Evolutionary conservation across 2,329 filamentous ascomycete genomes (phyloP).

Genomic region (Arthrobotrys megalospora): DNA sequence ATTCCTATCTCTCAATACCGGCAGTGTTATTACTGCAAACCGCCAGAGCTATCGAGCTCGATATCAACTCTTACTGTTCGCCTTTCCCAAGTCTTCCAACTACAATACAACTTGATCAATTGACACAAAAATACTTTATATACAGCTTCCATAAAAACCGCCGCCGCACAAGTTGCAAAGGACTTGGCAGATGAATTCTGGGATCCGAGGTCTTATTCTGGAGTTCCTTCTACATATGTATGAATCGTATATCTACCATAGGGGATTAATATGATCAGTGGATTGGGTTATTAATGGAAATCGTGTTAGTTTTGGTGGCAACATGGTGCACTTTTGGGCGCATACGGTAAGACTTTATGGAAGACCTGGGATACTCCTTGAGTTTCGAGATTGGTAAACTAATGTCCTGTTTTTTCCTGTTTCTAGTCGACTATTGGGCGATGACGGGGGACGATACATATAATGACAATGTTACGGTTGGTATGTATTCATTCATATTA

Average conservation of each 20-base stretch:
- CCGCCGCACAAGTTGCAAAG: conserved; percentile 39
- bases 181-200: conserved; percentile 51
- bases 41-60: conserved; percentile 35
- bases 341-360: conserved; percentile 25
- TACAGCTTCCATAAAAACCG: conserved; percentile 51
- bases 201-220: conserved; percentile 44
- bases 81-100: too few species aligned
- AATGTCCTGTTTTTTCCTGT: too few species aligned
- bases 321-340: conserved; percentile 46
- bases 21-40: conserved; percentile 1
- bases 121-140: too few species aligned
- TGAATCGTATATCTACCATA: background rate
- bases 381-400: too few species aligned
- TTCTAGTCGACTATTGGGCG: conserved; percentile 88
- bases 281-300: background rate
- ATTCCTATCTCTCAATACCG: background rate
- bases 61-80: conserved; percentile 43
- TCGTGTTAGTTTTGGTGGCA: conserved; percentile 47
- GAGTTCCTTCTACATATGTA: conserved; percentile 44
- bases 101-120: too few species aligned
- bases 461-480: conserved; percentile 78
- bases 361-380: too few species aligned
- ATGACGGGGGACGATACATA: conserved; percentile 82
- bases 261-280: background rate
- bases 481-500: conserved; percentile 68